Evolutionary conservation across 371 early-diverging fungal species (phyloP).

Genomic region (Mucor racemosus): DNA sequence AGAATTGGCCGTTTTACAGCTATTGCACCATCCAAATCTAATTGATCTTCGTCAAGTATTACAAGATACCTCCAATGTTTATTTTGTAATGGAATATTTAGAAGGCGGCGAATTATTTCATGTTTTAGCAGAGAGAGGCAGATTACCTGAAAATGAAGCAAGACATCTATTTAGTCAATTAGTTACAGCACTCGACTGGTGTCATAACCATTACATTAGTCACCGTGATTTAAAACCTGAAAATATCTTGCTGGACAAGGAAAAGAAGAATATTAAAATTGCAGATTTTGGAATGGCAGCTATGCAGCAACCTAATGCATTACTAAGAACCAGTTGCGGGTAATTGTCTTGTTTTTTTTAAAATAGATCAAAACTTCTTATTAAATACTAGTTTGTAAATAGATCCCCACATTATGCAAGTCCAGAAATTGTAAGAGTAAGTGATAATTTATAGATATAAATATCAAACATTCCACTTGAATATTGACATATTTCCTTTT

Average conservation of each 20-base stretch:
- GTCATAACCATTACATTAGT: constrained; percentile 88
- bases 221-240: constrained; percentile 75
- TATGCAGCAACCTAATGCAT: constrained; percentile 62
- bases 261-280: constrained; percentile 75
- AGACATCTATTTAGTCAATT: constrained; percentile 91
- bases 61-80: constrained; percentile 68
- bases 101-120: constrained; percentile 97
- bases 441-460: background rate
- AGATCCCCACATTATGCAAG: constrained; percentile 48
- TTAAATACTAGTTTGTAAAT: background rate
- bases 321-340: constrained; percentile 83
- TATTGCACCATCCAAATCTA: constrained; percentile 90
- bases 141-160: constrained; percentile 85
- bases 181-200: constrained; percentile 87
- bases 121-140: constrained; percentile 82
- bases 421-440: constrained; percentile 42
- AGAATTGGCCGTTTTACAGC: constrained; percentile 89
- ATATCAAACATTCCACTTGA: constrained; percentile 14
- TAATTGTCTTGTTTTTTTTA: constrained; percentile 12
- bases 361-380: background rate
- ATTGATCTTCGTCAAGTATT: constrained; percentile 87
- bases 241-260: constrained; percentile 70
- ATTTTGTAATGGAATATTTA: constrained; percentile 94
- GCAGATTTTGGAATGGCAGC: constrained; percentile 89
- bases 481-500: constrained; percentile 35